A percentile compares a stretch with the other conserved stretches of the same genome.
These are phyloP conservation scores for Apiospora kogelbergensis DNA, from an alignment of 2,329 filamentous ascomycete genomes.

Conservation along the genomic window DNA sequence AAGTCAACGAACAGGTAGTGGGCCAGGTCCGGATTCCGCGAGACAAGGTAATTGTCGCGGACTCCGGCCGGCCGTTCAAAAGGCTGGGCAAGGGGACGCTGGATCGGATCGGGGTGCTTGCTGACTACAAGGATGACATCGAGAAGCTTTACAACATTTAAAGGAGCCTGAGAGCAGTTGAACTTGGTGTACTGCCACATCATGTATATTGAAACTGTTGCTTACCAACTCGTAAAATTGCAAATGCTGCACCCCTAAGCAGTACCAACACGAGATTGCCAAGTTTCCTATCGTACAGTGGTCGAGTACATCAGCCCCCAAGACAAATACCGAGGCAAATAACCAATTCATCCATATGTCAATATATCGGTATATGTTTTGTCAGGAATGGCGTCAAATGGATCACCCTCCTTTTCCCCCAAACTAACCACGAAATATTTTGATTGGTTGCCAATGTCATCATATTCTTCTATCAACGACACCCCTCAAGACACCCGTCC, in stretches of 20 bases:
- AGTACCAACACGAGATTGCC: not conserved
- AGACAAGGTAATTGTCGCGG: slow-evolving; percentile 10
- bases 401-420: too few relatives aligned
- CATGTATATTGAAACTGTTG: not conserved
- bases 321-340: too few relatives aligned
- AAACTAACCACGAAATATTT: too few relatives aligned
- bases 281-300: not conserved
- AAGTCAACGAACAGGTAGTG: slow-evolving; percentile 3
- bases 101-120: slow-evolving; percentile 7
- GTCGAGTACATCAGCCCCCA: not conserved
- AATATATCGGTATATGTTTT: not conserved
- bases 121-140: slow-evolving; percentile 11
- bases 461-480: too few relatives aligned
- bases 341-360: too few relatives aligned
- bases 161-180: too few relatives aligned
- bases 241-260: not conserved
- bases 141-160: not conserved
- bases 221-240: not conserved
- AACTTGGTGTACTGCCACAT: too few relatives aligned
- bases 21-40: slow-evolving; percentile 8
- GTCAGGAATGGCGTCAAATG: not conserved
- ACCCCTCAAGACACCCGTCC: too few relatives aligned
- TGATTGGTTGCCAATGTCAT: too few relatives aligned
- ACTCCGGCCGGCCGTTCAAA: not conserved
- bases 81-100: slow-evolving; percentile 12